Base-by-base conservation (phyloP, 2,329 filamentous ascomycete species). In the Venturia nashicola region DNA sequence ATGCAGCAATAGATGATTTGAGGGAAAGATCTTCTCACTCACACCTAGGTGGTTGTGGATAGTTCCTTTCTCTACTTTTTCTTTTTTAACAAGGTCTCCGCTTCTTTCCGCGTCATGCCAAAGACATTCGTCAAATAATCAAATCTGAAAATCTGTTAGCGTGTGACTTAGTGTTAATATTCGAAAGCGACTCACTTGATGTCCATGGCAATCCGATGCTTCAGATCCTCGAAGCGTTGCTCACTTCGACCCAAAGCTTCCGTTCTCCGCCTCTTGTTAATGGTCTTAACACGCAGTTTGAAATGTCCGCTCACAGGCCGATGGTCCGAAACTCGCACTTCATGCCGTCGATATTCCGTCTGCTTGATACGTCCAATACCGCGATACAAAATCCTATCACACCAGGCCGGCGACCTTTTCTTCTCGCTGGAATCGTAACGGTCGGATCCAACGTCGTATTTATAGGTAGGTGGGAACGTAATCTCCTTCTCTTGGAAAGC, bases 401-500 rank as follows among this genome's bases (percentile, higher is more conserved):
- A 99, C 94, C 94, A 99, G 0, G 94, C 94, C 0, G 94, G 94
- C 27, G 90, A 88, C 61, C 94, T 85, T 74, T 90, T 90, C 80
- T 99, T 99, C 75, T 99, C 94, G 69, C 89, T 93, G 0, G 89
- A 88, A 73, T 99, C 94, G 74, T 97, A 99, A 7, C 85, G 88
- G 72, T 97, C 93, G 0, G 91, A 95, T 18, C 92, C 92, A 0
- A 97, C 91, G 69, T 99, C 94, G 74, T 99, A 99, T 74, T 99
- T 99, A 80, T 99, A 99, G 0, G 94, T 99, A 0, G 94, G 94
- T 8, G 91, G 87, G 73, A 99, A 99, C 0, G 86, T 88, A 70
- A 99, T 97, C 0, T 89, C 89, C 64, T 88, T 81, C 76, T 99
- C 94, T n/a, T 88, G 86, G 74, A 99, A 97, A 0, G 90, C 88